phyloP scores from a whole-genome alignment of 768 basidiomycete genomes.

The Boletus subparvulus region DNA sequence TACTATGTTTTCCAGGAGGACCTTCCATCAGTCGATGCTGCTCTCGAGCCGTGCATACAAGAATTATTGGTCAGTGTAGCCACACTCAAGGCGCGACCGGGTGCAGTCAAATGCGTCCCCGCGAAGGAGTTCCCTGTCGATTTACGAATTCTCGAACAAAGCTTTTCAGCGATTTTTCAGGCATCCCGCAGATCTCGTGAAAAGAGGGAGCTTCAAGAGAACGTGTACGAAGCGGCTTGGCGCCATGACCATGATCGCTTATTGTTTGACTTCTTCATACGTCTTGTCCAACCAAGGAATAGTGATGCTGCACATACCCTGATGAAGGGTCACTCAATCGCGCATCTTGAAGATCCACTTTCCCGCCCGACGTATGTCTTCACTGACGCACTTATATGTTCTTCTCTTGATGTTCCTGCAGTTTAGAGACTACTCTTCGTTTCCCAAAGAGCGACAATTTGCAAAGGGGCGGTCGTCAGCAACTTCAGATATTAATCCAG shows the following conservation, averaged over 20 bases:
- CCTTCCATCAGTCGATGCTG: constrained; percentile 8
- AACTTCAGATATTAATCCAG: neutral
- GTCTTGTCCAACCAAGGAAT: neutral
- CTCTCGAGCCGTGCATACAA: constrained; percentile 6
- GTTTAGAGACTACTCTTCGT: constrained; percentile 1
- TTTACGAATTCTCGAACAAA: constrained; percentile 2
- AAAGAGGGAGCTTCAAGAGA: neutral
- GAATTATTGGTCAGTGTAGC: constrained; percentile 1
- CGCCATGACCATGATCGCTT: constrained; percentile 11
- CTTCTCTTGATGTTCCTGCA: neutral
- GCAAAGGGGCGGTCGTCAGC: neutral
- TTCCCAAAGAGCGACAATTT: neutral
- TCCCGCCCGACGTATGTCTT: constrained; percentile 3
- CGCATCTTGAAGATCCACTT: neutral
- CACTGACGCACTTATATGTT: neutral
- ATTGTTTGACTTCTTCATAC: constrained; percentile 11
- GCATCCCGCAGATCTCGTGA: constrained; percentile 8
- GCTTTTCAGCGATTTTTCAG: constrained; percentile 13
- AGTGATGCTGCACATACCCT: neutral
- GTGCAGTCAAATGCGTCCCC: neutral
- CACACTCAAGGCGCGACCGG: neutral
- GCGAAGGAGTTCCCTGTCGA: constrained; percentile 2
- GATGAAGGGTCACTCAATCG: neutral
- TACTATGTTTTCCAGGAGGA: neutral
- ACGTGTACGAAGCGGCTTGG: neutral